These are phyloP conservation scores for Chrysoporthe austroafricana DNA, from an alignment of 2,329 filamentous ascomycete genomes.

Conservation along the genomic window DNA sequence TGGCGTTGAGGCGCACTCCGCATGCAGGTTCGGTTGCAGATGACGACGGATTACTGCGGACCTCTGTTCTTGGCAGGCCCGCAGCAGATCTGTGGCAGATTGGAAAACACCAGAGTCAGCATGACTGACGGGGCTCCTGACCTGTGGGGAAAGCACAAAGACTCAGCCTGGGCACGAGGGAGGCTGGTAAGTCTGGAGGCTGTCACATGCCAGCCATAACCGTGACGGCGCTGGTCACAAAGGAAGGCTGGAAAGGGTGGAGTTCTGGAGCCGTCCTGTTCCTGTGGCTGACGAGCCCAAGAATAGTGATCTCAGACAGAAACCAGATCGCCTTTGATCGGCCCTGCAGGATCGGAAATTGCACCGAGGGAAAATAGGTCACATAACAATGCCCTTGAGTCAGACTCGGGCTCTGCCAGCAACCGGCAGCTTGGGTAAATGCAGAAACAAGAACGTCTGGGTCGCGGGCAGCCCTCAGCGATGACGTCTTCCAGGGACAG, in stretches of 20 bases:
- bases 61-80: conserved; percentile 14
- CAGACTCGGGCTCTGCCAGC: no score
- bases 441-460: background rate
- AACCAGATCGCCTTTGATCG: background rate
- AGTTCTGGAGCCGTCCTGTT: no score
- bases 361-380: conserved; percentile 4
- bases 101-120: conserved; percentile 14
- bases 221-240: background rate
- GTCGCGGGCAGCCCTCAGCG: background rate
- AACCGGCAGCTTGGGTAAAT: background rate
- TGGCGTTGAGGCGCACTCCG: conserved; percentile 16
- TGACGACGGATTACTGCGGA: conserved; percentile 16
- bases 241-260: background rate
- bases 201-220: background rate
- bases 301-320: background rate
- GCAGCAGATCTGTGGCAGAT: conserved; percentile 9
- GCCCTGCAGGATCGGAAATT: conserved; percentile 15
- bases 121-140: conserved; percentile 18
- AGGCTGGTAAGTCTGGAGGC: background rate
- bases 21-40: conserved; percentile 14
- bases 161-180: background rate
- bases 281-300: background rate
- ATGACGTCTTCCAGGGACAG: no score
- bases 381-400: no score
- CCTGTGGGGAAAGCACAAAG: background rate